A percentile compares a stretch with the other conserved stretches of the same genome.
These are phyloP conservation scores for Trichophyton verrucosum DNA, from an alignment of 2,329 filamentous ascomycete genomes.

Conservation along the genomic window DNA sequence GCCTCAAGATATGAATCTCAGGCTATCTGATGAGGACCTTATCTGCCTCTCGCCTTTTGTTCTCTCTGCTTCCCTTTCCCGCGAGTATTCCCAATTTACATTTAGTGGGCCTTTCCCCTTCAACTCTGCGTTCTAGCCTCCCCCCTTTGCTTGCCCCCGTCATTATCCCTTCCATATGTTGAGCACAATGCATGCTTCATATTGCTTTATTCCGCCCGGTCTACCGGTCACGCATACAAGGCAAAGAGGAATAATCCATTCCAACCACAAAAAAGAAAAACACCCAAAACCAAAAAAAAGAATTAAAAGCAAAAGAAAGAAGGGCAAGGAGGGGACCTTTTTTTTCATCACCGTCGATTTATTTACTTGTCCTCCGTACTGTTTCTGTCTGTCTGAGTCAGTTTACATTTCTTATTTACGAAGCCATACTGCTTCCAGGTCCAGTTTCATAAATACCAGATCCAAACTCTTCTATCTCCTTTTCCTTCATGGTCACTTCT, in stretches of 20 bases:
- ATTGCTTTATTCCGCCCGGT: not conserved
- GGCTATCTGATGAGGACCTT: not conserved
- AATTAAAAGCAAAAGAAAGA: not conserved
- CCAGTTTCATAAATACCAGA: slow-evolving; percentile 3
- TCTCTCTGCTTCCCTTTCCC: not conserved
- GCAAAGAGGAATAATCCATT: not conserved
- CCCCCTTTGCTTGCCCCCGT: not conserved
- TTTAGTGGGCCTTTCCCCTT: not conserved
- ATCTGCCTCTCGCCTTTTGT: not conserved
- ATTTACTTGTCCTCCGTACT: not conserved
- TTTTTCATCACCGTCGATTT: not conserved
- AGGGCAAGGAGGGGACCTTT: not conserved
- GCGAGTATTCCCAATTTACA: not conserved
- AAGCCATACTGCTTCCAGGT: not conserved
- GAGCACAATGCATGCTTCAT: not conserved
- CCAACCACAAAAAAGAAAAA: not conserved
- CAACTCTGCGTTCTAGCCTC: not conserved
- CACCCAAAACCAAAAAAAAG: not conserved
- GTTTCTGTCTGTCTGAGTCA: not conserved
- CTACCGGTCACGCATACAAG: not conserved
- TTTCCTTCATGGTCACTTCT: not conserved
- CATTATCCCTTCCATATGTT: not conserved
- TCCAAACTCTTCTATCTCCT: not conserved
- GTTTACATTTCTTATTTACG: not conserved
- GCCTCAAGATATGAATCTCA: not conserved